Base-by-base conservation (phyloP, 352 stramenopile species). In the Globisporangium cystogenes region DNA sequence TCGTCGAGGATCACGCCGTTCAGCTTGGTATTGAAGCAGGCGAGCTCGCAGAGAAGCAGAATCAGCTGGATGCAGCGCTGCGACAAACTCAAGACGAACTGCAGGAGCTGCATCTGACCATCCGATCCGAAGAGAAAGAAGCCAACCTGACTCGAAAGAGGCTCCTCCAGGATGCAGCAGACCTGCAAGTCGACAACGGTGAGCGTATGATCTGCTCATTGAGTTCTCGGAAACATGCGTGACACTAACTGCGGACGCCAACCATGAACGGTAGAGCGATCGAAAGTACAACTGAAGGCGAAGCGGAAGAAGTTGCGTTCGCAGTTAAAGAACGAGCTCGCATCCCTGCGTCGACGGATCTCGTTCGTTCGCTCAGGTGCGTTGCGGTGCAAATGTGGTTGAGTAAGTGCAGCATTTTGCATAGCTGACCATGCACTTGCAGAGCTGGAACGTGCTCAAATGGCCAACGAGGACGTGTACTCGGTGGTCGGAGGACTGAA, bases 401-500 rank as follows among this genome's bases (percentile, higher is more conserved):
- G 21, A 2, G 3, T 27, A 33, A 3, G 4, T 4, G 21, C 11
- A 39, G 8, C 4, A 15, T 12, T 16, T 7, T 29, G 27, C 20
- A 8, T 4, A 36, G n/a, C 26, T 39, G 10, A 14, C 4, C 31
- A n/a, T 23, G 10, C 18, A 1, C 14, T 37, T 24, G 27, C 35
- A 81, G 71, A 81, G 51, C 55, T 81, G 10, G 71, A 81, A 56
- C 64, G 58, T 51, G 48, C 50, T 44, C 71, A 77, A 27, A 81
- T 81, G 71, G 55, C 58, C n/a, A 81, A 76, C 41, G 71, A 81
- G 49, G 71, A 81, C 23, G 47, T 52, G 1, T 52, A 73, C 26
- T 81, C 71, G 26, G 50, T 46, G n/a, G 63, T 76, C 7, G 58
- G 61, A 24, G 56, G 40, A 23, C 53, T 74, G 18, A 54, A 48